These are phyloP conservation scores for Boletus coccyginus DNA, from an alignment of 768 basidiomycete genomes.

Conservation along the genomic window DNA sequence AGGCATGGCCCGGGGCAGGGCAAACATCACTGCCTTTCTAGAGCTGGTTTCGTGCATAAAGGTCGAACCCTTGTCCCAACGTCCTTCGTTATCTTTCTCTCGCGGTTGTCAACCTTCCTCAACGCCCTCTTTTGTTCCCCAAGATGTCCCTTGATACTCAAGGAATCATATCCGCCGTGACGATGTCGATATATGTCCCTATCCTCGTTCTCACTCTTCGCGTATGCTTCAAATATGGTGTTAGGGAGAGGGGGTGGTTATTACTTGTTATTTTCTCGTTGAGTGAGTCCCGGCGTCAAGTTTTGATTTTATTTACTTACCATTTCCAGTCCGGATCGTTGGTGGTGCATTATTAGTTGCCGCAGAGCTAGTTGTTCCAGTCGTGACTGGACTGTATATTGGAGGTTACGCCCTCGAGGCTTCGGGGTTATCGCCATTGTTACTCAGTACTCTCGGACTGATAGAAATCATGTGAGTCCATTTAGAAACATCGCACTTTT, in stretches of 20 bases:
- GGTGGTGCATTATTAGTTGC: conserved; percentile 57
- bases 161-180: conserved; percentile 56
- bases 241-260: conserved; percentile 65
- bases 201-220: conserved; percentile 45
- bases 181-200: conserved; percentile 60
- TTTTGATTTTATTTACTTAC: not conserved
- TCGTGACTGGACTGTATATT: conserved; percentile 44
- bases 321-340: conserved; percentile 50
- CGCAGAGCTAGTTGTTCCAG: conserved; percentile 41
- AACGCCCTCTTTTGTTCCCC: not conserved
- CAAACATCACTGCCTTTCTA: conserved; percentile 19
- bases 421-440: conserved; percentile 39
- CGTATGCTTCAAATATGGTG: conserved; percentile 52
- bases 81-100: not conserved
- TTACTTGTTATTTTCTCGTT: conserved; percentile 60
- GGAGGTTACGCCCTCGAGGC: conserved; percentile 47
- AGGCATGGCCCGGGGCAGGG: not conserved
- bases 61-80: not conserved
- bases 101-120: not conserved
- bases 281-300: conserved; percentile 36
- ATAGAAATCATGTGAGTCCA: conserved; percentile 34
- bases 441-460: conserved; percentile 37
- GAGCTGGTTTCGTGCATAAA: conserved; percentile 21
- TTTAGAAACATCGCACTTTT: not conserved
- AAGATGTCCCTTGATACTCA: conserved; percentile 38